Percentiles rank a stretch among this genome's conserved stretches.
Conservation (phyloP, 441 rosid species). For the Gossypium lobatum region DNA sequence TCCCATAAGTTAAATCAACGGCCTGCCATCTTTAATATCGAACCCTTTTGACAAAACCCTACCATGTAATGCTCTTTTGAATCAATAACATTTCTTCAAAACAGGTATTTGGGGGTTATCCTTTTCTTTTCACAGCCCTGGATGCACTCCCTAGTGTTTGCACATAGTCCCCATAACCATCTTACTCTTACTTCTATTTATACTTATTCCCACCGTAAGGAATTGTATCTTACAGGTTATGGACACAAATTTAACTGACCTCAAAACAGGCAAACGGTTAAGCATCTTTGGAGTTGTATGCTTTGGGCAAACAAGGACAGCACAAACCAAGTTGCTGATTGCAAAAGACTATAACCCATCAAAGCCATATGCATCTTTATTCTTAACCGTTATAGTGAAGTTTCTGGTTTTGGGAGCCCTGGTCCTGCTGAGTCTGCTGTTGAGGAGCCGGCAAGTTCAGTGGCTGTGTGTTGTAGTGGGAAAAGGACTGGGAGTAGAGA, state of each 20-base stretch:
- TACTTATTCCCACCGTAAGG: neutral
- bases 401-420: slow-evolving; percentile 80
- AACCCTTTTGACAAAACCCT: slow-evolving; percentile 40
- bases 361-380: slow-evolving; percentile 10
- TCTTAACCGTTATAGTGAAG: slow-evolving; percentile 76
- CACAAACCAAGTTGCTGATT: slow-evolving; percentile 79
- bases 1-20: neutral
- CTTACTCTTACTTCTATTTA: neutral
- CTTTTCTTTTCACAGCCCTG: slow-evolving; percentile 47
- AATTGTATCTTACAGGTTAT: neutral
- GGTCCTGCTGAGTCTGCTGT: slow-evolving; percentile 65
- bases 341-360: slow-evolving; percentile 70
- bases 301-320: slow-evolving; percentile 51
- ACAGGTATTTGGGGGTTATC: slow-evolving; percentile 47
- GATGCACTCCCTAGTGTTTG: slow-evolving; percentile 32
- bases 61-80: slow-evolving; percentile 38
- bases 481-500: slow-evolving; percentile 88
- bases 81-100: slow-evolving; percentile 23
- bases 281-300: slow-evolving; percentile 18
- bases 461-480: slow-evolving; percentile 78
- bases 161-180: slow-evolving; percentile 11
- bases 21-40: slow-evolving; percentile 14
- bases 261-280: neutral
- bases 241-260: neutral
- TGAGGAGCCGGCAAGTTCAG: slow-evolving; percentile 57